phyloP scores from a whole-genome alignment of 495 filamentous ascomycete species.

The Penicillium desertorum region DNA sequence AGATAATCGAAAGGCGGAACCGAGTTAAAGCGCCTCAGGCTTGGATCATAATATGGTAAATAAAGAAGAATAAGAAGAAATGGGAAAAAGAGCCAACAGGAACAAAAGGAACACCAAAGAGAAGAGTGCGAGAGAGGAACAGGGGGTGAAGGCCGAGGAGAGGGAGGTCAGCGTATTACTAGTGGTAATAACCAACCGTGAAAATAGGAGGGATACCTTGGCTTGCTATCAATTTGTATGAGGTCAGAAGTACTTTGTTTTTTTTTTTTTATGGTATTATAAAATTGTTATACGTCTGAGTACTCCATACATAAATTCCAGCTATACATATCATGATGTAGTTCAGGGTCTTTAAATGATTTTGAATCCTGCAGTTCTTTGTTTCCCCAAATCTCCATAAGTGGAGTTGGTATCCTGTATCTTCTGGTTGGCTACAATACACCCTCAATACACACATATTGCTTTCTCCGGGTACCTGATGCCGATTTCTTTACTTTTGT shows the following conservation, averaged over 20 bases:
- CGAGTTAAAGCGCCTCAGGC: slow-evolving; percentile 9
- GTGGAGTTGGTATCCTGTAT: slow-evolving; percentile 6
- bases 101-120: slow-evolving; percentile 5
- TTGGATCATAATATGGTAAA: slow-evolving; percentile 12
- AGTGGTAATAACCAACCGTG: slow-evolving; percentile 12
- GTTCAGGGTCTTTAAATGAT: neutral
- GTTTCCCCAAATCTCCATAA: neutral
- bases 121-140: neutral
- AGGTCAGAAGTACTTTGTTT: neutral
- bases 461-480: slow-evolving; percentile 3
- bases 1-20: slow-evolving; percentile 5
- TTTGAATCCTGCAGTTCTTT: slow-evolving; percentile 1
- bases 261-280: neutral
- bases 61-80: neutral
- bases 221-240: neutral
- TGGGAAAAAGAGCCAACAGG: slow-evolving; percentile 5
- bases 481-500: neutral
- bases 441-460: slow-evolving; percentile 3
- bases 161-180: slow-evolving; percentile 15
- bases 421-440: neutral
- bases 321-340: too few species aligned
- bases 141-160: slow-evolving; percentile 12
- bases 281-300: neutral
- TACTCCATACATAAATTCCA: neutral
- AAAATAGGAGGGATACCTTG: slow-evolving; percentile 1